Conservation (phyloP, 1,139 yeast genomes). For the Arxiozyma slooffiae region DNA sequence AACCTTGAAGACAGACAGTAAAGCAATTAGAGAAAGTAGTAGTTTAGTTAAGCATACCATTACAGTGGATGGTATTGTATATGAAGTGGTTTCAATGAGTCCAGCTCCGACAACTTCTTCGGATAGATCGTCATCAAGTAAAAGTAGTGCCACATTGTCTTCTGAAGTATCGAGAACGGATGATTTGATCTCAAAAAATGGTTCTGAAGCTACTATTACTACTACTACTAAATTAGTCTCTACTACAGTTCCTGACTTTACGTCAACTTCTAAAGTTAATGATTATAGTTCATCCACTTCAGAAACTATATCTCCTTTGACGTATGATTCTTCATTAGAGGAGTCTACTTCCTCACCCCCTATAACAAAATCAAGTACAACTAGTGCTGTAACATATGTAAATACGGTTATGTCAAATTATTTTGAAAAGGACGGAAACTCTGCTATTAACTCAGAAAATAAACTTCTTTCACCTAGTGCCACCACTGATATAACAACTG, state of each 20-base stretch:
- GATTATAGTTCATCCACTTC: background rate
- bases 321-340: background rate
- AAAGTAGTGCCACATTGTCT: background rate
- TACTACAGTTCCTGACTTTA: background rate
- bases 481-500: background rate
- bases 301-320: background rate
- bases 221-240: background rate
- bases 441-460: background rate
- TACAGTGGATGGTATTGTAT: slow-evolving; percentile 9
- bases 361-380: background rate
- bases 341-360: background rate
- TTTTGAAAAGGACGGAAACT: background rate
- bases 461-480: background rate
- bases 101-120: background rate
- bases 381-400: background rate
- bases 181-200: background rate
- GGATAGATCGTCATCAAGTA: background rate
- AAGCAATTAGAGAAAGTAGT: background rate
- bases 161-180: background rate
- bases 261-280: background rate
- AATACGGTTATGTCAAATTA: background rate
- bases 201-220: background rate
- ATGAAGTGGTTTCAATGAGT: slow-evolving; percentile 6
- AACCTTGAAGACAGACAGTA: background rate
- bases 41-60: slow-evolving; percentile 2